Conservation (phyloP, 225 moss, liverwort and hornwort genomes). For the Sphagnum tenellum region DNA sequence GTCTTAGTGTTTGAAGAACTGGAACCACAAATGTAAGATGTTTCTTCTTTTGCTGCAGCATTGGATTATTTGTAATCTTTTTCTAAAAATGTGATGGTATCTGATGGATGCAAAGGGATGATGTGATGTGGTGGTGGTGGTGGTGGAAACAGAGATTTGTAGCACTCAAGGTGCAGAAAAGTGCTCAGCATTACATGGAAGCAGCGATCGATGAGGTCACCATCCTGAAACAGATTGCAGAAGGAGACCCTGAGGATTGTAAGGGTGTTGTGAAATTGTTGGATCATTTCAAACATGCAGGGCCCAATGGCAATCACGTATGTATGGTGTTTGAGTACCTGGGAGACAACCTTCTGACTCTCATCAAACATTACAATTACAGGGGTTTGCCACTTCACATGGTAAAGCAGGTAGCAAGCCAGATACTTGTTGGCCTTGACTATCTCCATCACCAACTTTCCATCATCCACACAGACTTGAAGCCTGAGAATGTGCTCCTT, state of each 20-base stretch:
- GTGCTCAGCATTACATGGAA: conserved; percentile 89
- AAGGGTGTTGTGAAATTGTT: conserved; percentile 75
- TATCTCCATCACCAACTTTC: conserved; percentile 71
- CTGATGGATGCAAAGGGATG: too few species aligned
- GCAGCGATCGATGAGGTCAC: conserved; percentile 90
- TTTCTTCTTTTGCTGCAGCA: not conserved
- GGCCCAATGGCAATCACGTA: conserved; percentile 82
- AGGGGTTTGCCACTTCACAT: conserved; percentile 66
- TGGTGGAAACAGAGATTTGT: conserved; percentile 52
- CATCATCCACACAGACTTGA: conserved; percentile 90
- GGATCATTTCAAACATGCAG: conserved; percentile 78
- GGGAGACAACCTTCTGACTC: conserved; percentile 82
- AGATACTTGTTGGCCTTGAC: conserved; percentile 70
- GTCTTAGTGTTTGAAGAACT: too few species aligned
- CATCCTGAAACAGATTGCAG: conserved; percentile 77
- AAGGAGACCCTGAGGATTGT: conserved; percentile 53
- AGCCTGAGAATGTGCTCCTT: conserved; percentile 83
- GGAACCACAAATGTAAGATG: not conserved
- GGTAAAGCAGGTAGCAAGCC: conserved; percentile 64
- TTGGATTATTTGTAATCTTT: not conserved
- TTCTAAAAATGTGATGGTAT: not conserved
- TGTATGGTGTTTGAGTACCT: conserved; percentile 95
- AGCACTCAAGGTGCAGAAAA: conserved; percentile 88
- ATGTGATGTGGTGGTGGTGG: not conserved
- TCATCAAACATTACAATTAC: conserved; percentile 79